Percentiles rank a stretch among this genome's conserved stretches.
phyloP scores from a whole-genome alignment of 441 rosid genomes.

The Raphanus hybrid region DNA sequence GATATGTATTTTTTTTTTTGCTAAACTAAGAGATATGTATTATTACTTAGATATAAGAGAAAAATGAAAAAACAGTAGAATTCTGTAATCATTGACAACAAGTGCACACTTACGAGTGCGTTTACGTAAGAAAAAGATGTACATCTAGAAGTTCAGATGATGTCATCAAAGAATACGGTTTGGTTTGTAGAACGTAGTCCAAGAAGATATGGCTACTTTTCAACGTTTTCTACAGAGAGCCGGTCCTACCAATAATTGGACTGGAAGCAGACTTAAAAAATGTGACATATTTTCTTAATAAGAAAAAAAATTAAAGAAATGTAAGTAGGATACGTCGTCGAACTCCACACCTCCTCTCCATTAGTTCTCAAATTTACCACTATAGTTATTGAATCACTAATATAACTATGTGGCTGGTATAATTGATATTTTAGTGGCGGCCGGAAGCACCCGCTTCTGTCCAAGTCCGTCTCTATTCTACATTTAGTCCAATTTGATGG shows the following conservation, averaged over 20 bases:
- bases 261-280: too few relatives aligned
- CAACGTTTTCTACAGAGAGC: neutral
- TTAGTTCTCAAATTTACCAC: too few relatives aligned
- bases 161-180: neutral
- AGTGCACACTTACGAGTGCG: neutral
- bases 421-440: too few relatives aligned
- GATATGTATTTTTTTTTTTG: neutral
- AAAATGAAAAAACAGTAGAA: neutral
- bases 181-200: neutral
- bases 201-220: neutral
- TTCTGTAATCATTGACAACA: neutral
- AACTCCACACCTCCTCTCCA: too few relatives aligned
- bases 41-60: neutral
- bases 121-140: neutral
- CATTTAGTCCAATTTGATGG: neutral
- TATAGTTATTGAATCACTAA: too few relatives aligned
- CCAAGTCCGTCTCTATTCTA: too few relatives aligned
- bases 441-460: too few relatives aligned
- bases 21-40: neutral
- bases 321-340: too few relatives aligned
- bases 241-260: too few relatives aligned
- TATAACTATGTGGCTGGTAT: too few relatives aligned
- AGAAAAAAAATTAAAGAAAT: too few relatives aligned
- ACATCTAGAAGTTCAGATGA: neutral
- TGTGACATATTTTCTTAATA: too few relatives aligned